A percentile compares a stretch with the other conserved stretches of the same genome.
phyloP scores from a whole-genome alignment of 192 early-diverging fungal genomes.

The Thamnidium elegans region DNA sequence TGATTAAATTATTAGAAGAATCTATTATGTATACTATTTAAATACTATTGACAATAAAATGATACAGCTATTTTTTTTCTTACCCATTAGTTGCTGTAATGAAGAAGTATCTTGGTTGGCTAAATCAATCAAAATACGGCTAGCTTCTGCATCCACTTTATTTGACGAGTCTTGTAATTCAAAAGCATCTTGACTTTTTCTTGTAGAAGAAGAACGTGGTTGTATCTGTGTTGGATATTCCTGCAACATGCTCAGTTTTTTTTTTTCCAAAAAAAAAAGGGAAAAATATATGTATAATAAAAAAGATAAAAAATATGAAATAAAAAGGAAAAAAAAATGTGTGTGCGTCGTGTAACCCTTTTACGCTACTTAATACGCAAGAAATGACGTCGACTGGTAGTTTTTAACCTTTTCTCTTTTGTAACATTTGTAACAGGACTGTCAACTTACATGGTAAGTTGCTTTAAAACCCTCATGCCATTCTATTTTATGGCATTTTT shows the following conservation, averaged over 20 bases:
- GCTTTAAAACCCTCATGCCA: too few relatives aligned
- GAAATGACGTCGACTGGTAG: too few relatives aligned
- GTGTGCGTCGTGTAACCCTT: too few relatives aligned
- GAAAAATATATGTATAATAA: neutral
- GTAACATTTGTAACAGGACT: too few relatives aligned
- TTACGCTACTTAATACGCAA: too few relatives aligned
- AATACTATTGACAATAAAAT: neutral
- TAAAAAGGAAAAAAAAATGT: neutral
- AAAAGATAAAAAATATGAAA: conserved; percentile 6
- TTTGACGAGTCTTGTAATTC: conserved; percentile 12
- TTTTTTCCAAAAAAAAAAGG: neutral
- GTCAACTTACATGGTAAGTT: too few relatives aligned
- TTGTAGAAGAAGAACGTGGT: conserved; percentile 28
- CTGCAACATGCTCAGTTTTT: conserved; percentile 1
- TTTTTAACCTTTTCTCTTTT: too few relatives aligned
- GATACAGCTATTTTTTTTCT: neutral
- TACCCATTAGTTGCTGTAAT: conserved; percentile 2
- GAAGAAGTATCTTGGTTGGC: conserved; percentile 27
- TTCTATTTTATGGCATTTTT: too few relatives aligned
- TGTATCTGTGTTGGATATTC: conserved; percentile 20
- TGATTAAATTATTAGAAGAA: neutral
- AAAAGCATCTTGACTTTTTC: conserved; percentile 5
- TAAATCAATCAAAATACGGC: conserved; percentile 34
- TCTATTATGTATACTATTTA: neutral
- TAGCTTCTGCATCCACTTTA: conserved; percentile 36